Evolutionary conservation across 805 yeast species (phyloP), one percentile per base, ranked within the genome.

Genomic region (Maudiozyma bulderi): DNA sequence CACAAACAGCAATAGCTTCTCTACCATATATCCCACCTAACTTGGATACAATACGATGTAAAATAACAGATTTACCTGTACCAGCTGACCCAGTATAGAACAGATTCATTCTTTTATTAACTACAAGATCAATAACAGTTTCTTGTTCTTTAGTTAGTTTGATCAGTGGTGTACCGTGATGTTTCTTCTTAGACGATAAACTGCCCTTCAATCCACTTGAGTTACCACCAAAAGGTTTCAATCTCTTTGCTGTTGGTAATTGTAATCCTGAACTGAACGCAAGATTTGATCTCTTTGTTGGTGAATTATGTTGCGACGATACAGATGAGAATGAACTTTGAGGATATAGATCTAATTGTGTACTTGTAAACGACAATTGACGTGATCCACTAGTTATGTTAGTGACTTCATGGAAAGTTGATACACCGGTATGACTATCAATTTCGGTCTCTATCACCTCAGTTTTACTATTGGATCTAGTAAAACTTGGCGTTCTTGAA

Each of bases 71-170:
- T 62, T 86, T 86, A 68, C 95, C 95, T 1, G 95, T 86, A 66
- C 95, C 95, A 0, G 95, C 95, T 52, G 86, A 77, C 48, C 95
- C 95, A 0, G 95, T 85, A 58, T 81, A 85, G 55, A 86, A 86
- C 1, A 86, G 72, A 53, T 76, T 84, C 42, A 68, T 58, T 2
- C 75, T 72, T 26, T 74, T 73, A 13, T 72, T 65, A 6, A 83
- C 72, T 8, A 81, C 80, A 10, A 74, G 61, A 26, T 75, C 70
- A 7, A 84, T 54, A 6, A 86, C 81, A 28, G 59, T 58, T 47
- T 66, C 62, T 63, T 81, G 86, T 61, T 81, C 85, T 7, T 58
- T 61, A 14, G 74, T 67, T 6, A 71, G 57, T 5, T 55, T 47
- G n/a, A 57, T 35, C 6, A 49, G 15, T 26, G 44, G 14, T 11